These are phyloP conservation scores for Beauveria scarabaeidicola DNA, from an alignment of 2,329 filamentous ascomycete species.

Conservation along the genomic window DNA sequence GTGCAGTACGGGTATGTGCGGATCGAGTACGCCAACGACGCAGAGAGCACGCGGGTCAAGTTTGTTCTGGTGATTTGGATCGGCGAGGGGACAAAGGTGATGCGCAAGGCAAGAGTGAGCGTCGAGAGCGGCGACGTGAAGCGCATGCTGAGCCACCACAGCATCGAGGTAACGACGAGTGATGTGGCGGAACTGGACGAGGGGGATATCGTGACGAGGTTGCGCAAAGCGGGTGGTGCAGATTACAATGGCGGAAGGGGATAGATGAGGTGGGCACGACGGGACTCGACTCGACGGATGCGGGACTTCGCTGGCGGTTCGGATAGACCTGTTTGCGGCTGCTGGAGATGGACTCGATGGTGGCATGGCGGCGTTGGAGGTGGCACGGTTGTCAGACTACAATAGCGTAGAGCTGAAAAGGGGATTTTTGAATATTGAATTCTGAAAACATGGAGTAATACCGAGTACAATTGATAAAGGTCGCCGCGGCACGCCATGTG, in stretches of 20 bases:
- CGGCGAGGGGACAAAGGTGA: constrained; percentile 54
- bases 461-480: neutral
- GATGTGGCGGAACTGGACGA: constrained; percentile 54
- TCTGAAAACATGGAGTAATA: neutral
- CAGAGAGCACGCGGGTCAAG: constrained; percentile 60
- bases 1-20: constrained; percentile 60
- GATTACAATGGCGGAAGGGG: constrained; percentile 62
- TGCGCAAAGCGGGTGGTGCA: constrained; percentile 59
- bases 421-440: neutral
- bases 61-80: constrained; percentile 63
- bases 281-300: neutral
- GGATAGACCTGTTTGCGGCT: neutral
- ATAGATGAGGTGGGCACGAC: constrained; percentile 19
- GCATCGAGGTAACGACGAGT: constrained; percentile 54
- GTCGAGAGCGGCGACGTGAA: constrained; percentile 61
- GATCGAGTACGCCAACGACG: constrained; percentile 63
- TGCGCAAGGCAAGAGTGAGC: constrained; percentile 61
- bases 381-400: neutral
- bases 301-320: no score
- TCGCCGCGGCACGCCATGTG: neutral
- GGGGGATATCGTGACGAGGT: constrained; percentile 48
- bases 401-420: neutral
- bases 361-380: neutral
- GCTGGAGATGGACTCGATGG: neutral
- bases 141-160: constrained; percentile 54